Percentiles rank a stretch among this genome's conserved stretches.
These are phyloP conservation scores for Colletotrichum simmondsii DNA, from an alignment of 2,329 filamentous ascomycete species.

Conservation along the genomic window DNA sequence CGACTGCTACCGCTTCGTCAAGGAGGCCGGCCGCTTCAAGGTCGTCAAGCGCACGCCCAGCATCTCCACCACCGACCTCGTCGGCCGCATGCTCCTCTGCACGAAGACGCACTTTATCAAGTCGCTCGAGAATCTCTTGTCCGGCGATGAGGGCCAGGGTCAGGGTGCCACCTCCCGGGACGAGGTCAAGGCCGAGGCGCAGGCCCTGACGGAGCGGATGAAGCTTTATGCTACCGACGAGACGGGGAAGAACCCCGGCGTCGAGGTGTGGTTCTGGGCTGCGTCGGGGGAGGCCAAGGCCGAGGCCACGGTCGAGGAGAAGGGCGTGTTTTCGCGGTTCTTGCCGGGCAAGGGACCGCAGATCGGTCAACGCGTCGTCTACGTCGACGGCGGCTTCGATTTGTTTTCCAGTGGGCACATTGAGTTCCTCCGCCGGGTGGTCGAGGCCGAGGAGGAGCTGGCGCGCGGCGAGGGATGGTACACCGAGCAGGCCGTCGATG, in stretches of 20 bases:
- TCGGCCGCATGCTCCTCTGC: constrained; percentile 96
- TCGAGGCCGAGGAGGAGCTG: constrained; percentile 76
- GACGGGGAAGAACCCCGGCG: constrained; percentile 80
- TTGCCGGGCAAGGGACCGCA: constrained; percentile 77
- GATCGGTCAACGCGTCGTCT: constrained; percentile 86
- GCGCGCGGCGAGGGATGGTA: constrained; percentile 81
- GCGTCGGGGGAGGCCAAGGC: constrained; percentile 61
- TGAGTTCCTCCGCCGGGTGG: constrained; percentile 86
- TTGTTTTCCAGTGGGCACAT: constrained; percentile 98
- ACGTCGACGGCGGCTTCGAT: constrained; percentile 97
- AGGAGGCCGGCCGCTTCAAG: constrained; percentile 92
- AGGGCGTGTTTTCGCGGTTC: constrained; percentile 73
- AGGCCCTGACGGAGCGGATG: constrained; percentile 81
- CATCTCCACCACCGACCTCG: constrained; percentile 97
- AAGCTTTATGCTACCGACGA: constrained; percentile 89
- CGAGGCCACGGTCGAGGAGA: constrained; percentile 63
- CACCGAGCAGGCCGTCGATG: constrained; percentile 68
- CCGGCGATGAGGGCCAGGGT: constrained; percentile 78
- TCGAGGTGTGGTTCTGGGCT: constrained; percentile 87
- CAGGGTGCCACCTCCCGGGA: constrained; percentile 56
- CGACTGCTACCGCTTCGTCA: constrained; percentile 98
- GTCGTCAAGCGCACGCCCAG: constrained; percentile 96
- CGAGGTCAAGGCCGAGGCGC: constrained; percentile 72
- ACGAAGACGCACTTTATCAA: constrained; percentile 95
- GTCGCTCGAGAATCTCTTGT: constrained; percentile 75